Conservation (phyloP, 1,139 yeast genomes). For the Petasospora fabianii region DNA sequence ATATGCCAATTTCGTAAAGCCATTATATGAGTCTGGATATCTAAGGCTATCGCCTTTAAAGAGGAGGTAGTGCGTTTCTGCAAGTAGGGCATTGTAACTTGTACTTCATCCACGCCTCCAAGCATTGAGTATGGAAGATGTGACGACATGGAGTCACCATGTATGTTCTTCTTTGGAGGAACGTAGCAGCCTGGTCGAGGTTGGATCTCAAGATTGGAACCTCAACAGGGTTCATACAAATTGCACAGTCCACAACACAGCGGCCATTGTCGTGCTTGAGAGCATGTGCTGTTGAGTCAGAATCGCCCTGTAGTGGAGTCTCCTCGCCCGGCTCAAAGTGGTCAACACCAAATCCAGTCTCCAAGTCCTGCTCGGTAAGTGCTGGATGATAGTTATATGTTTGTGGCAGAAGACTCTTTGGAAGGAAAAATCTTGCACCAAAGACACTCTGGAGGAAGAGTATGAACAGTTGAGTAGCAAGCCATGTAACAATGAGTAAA, state of each 20-base stretch:
- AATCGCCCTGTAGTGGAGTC: slow-evolving; percentile 6
- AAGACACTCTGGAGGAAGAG: slow-evolving; percentile 58
- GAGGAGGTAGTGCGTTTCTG: slow-evolving; percentile 79
- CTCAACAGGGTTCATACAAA: slow-evolving; percentile 78
- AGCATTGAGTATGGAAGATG: slow-evolving; percentile 80
- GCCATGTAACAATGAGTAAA: slow-evolving; percentile 43
- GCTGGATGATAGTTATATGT: slow-evolving; percentile 80
- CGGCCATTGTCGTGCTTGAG: slow-evolving; percentile 26
- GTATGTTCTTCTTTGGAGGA: slow-evolving; percentile 42
- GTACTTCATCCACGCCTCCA: slow-evolving; percentile 92
- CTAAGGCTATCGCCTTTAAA: too few relatives aligned
- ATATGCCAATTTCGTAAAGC: too few relatives aligned
- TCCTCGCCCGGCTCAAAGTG: slow-evolving; percentile 24
- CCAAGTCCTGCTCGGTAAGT: slow-evolving; percentile 57
- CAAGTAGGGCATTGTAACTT: slow-evolving; percentile 94
- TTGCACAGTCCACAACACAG: slow-evolving; percentile 67
- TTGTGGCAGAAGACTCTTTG: slow-evolving; percentile 67
- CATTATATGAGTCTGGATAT: too few relatives aligned
- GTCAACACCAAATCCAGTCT: slow-evolving; percentile 45
- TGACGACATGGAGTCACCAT: slow-evolving; percentile 95
- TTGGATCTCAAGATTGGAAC: slow-evolving; percentile 48
- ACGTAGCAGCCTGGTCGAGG: slow-evolving; percentile 30
- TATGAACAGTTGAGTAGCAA: slow-evolving; percentile 48
- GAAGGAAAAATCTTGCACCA: slow-evolving; percentile 84
- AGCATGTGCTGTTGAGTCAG: slow-evolving; percentile 18